Evolutionary conservation across 352 stramenopile species (phyloP).

Genomic region (Globisporangium yorkense): DNA sequence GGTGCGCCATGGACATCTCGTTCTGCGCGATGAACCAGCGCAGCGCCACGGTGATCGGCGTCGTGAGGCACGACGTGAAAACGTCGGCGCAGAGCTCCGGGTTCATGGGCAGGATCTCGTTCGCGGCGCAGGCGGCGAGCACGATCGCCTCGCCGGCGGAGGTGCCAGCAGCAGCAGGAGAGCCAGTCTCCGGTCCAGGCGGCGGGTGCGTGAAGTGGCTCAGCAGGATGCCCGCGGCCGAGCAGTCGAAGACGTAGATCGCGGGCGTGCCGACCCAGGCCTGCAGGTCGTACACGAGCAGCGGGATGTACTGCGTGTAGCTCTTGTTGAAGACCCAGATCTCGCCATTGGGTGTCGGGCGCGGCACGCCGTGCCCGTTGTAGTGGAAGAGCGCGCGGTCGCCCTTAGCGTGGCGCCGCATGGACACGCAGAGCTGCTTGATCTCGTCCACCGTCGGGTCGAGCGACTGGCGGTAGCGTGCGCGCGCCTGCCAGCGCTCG

Average conservation of each 20-base stretch:
- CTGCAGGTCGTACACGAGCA: constrained; percentile 95
- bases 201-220: constrained; percentile 86
- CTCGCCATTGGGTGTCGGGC: constrained; percentile 95
- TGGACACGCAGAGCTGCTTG: constrained; percentile 88
- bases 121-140: constrained; percentile 90
- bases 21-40: constrained; percentile 97
- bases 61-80: constrained; percentile 99
- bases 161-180: constrained; percentile 13
- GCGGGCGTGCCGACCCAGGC: constrained; percentile 91
- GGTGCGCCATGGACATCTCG: constrained; percentile 82
- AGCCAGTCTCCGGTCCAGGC: background rate
- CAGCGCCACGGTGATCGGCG: constrained; percentile 97
- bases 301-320: constrained; percentile 99
- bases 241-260: constrained; percentile 99
- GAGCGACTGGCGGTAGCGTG: constrained; percentile 92
- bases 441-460: constrained; percentile 98
- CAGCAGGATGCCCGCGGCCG: constrained; percentile 92
- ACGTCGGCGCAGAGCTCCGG: constrained; percentile 97
- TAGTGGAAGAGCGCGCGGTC: constrained; percentile 99
- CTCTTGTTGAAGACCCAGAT: constrained; percentile 99
- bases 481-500: constrained; percentile 91
- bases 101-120: constrained; percentile 96
- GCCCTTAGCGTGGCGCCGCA: constrained; percentile 89
- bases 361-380: constrained; percentile 98
- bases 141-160: constrained; percentile 92